These are phyloP conservation scores for Cladosporium velox DNA, from an alignment of 2,329 filamentous ascomycete genomes.

Conservation along the genomic window DNA sequence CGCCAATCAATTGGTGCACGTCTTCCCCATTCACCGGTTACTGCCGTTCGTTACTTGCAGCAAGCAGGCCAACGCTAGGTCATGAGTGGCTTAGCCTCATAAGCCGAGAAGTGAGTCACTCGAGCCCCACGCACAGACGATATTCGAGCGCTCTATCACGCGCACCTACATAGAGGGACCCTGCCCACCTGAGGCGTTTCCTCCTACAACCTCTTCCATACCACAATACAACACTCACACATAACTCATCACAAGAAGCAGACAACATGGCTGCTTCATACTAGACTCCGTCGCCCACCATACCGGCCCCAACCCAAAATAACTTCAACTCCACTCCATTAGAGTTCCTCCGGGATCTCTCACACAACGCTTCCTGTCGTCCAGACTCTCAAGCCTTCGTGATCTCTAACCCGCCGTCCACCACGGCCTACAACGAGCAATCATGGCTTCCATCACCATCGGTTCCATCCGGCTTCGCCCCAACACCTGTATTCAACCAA, in stretches of 20 bases:
- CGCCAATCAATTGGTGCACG: constrained; percentile 6
- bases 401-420: constrained; percentile 74
- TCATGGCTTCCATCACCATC: constrained; percentile 72
- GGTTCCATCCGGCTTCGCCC: constrained; percentile 53
- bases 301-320: constrained; percentile 27
- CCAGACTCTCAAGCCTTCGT: constrained; percentile 51
- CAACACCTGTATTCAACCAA: constrained; percentile 53
- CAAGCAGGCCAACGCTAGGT: neutral
- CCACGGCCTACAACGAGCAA: constrained; percentile 74
- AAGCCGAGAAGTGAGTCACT: neutral
- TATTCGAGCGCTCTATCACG: neutral
- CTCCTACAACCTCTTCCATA: neutral
- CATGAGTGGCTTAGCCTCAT: neutral
- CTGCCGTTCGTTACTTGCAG: neutral
- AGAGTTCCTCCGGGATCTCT: constrained; percentile 24
- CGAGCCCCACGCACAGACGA: neutral
- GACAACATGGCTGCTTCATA: constrained; percentile 38
- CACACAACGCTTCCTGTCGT: constrained; percentile 30
- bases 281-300: constrained; percentile 36
- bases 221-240: constrained; percentile 15
- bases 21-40: neutral
- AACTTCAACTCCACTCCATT: constrained; percentile 29
- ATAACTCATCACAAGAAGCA: constrained; percentile 13
- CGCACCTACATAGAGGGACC: neutral
- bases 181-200: neutral